Percentiles rank a stretch among this genome's conserved stretches.
These are phyloP conservation scores for Cotoneaster glaucophyllus DNA, from an alignment of 306 rosid genomes.

Conservation along the genomic window DNA sequence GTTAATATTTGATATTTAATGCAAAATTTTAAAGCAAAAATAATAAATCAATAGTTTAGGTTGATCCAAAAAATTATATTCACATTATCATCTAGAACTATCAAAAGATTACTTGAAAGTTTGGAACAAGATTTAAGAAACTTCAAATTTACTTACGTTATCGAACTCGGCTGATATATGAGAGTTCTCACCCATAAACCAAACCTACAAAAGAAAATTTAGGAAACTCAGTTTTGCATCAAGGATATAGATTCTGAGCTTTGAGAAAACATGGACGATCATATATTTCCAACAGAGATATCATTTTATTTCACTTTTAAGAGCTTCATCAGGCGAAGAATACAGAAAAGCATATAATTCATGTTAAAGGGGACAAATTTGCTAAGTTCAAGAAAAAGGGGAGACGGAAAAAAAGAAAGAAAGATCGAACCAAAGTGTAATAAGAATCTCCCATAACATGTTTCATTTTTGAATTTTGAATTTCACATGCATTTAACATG, in stretches of 20 bases:
- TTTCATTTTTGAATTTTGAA: neutral
- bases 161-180: conserved; percentile 82
- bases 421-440: neutral
- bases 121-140: conserved; percentile 11
- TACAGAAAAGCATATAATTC: neutral
- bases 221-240: conserved; percentile 9
- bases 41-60: neutral
- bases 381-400: neutral
- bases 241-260: neutral
- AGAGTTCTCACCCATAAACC: conserved; percentile 90
- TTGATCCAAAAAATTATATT: neutral
- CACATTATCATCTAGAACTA: conserved; percentile 1
- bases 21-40: neutral
- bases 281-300: neutral
- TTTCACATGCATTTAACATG: neutral
- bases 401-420: neutral
- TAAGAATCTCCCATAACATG: neutral
- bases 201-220: conserved; percentile 55
- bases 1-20: too few relatives aligned
- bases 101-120: neutral
- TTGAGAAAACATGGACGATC: neutral
- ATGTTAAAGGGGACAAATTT: neutral
- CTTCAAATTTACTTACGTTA: conserved; percentile 52
- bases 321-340: neutral
- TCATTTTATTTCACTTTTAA: neutral